phyloP scores from a whole-genome alignment of 2,329 filamentous ascomycete species.

The Alternaria incomplexa region DNA sequence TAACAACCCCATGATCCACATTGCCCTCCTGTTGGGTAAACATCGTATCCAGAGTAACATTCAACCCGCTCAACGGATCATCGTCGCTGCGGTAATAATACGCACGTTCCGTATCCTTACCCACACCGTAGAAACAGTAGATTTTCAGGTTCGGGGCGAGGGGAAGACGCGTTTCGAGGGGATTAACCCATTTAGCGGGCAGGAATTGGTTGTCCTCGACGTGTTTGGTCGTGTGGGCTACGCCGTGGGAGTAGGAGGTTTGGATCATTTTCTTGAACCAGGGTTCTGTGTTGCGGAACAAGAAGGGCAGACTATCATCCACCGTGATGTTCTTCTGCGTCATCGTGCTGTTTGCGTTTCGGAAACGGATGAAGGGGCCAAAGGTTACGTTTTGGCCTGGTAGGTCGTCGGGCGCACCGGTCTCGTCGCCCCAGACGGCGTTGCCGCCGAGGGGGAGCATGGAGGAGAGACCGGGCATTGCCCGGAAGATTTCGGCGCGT shows the following conservation, averaged over 20 bases:
- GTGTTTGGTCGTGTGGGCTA: conserved; percentile 79
- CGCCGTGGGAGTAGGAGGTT: conserved; percentile 82
- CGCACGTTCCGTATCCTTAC: conserved; percentile 88
- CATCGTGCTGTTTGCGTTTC: conserved; percentile 60
- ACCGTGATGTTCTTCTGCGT: conserved; percentile 77
- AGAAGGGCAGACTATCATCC: conserved; percentile 74
- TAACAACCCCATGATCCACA: conserved; percentile 85
- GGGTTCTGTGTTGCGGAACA: conserved; percentile 77
- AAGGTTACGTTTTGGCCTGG: conserved; percentile 75
- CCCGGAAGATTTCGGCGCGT: conserved; percentile 89
- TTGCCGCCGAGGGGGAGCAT: conserved; percentile 96
- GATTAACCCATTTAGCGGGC: conserved; percentile 88
- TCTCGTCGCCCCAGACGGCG: conserved; percentile 89
- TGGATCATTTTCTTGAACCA: conserved; percentile 83
- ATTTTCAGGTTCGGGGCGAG: conserved; percentile 89
- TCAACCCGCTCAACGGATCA: conserved; percentile 69
- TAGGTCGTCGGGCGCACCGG: conserved; percentile 85
- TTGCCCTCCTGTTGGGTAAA: conserved; percentile 49
- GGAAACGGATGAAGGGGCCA: conserved; percentile 87
- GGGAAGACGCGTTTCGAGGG: conserved; percentile 85
- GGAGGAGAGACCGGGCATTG: conserved; percentile 94
- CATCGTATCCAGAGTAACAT: conserved; percentile 63
- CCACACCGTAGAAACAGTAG: conserved; percentile 96
- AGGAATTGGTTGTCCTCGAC: conserved; percentile 69
- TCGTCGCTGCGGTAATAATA: conserved; percentile 86